Evolutionary conservation across 345 rosid genomes (phyloP), one percentile per base, ranked within the genome.

Genomic region (Xanthoceras sorbifolium): DNA sequence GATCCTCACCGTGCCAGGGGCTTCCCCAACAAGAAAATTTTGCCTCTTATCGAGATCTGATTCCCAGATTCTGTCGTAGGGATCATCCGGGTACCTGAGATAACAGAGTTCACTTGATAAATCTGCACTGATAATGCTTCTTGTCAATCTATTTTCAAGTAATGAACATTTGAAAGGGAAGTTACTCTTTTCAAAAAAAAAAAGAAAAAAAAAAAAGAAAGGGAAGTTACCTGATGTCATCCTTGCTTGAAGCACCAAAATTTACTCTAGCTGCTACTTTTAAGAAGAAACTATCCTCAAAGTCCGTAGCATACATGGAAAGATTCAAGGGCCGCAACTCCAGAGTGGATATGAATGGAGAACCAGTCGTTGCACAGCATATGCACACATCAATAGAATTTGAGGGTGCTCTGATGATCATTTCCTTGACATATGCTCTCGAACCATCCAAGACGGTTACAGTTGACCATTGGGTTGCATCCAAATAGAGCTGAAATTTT

Each of bases 51-150:
- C 89, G 29, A 90, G 85, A 85, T 97, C 99, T 6, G 99, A 97
- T 64, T 88, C 93, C 99, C 99, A 97, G 55, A 97, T 90, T 87
- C 99, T 91, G 85, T 97, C 99, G 72, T 93, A 97, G 2, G 98
- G 97, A 83, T 97, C 99, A 85, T 97, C 98, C 0, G 98, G 99
- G 78, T 94, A 97, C 95, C 98, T 97, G 87, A 74, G 78, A 81
- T 48, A 65, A 78, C 71, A 75, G 18, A 46, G 25, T 42, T 52
- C 48, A n/a, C 7, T 73, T 12, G 28, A 54, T 34, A 20, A 11
- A 36, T 67, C 18, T 42, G 20, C 23, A 44, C 32, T 1, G 5
- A 44, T 67, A 76, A 11, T 28, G 42, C 67, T 20, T 18, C 31
- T 23, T 42, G 6, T 64, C 15, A 34, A 8, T 7, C 3, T 18